A percentile compares a stretch with the other conserved stretches of the same genome.
Evolutionary conservation across 768 basidiomycete genomes (phyloP).

Genomic region (Xanthoconium stramineum): DNA sequence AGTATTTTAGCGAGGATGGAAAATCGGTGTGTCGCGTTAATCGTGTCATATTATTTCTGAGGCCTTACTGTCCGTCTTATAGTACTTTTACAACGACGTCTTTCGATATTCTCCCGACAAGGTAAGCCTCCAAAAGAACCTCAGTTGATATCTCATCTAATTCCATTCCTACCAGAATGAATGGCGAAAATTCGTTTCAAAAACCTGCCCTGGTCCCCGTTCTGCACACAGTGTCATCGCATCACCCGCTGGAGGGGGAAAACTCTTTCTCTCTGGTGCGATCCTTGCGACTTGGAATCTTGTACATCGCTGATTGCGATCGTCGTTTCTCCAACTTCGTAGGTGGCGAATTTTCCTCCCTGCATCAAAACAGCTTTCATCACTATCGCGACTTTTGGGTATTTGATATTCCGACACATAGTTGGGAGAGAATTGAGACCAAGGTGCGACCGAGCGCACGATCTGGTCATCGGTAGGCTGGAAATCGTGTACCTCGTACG

Average conservation of each 20-base stretch:
- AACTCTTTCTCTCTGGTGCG: slow-evolving; percentile 76
- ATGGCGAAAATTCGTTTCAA: slow-evolving; percentile 84
- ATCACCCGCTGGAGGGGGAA: slow-evolving; percentile 76
- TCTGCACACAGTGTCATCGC: slow-evolving; percentile 83
- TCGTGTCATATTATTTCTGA: not conserved
- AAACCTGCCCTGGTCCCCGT: slow-evolving; percentile 82
- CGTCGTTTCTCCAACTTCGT: not conserved
- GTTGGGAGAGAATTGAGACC: slow-evolving; percentile 89
- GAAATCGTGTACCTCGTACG: not conserved
- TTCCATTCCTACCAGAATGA: slow-evolving; percentile 52
- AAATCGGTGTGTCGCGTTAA: slow-evolving; percentile 51
- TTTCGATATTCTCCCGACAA: slow-evolving; percentile 86
- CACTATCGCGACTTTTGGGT: slow-evolving; percentile 90
- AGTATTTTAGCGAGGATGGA: slow-evolving; percentile 84
- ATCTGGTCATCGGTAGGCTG: slow-evolving; percentile 69
- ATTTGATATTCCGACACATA: slow-evolving; percentile 74
- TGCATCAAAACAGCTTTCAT: slow-evolving; percentile 81
- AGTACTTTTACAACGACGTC: slow-evolving; percentile 88
- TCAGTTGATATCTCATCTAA: not conserved
- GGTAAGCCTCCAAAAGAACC: slow-evolving; percentile 29
- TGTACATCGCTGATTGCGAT: not conserved
- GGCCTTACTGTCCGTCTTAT: not conserved
- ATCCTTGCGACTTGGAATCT: not conserved
- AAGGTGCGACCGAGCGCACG: slow-evolving; percentile 76
- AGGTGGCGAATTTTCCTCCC: slow-evolving; percentile 86